phyloP scores from a whole-genome alignment of 805 yeast genomes.

The Maudiozyma barnettii region DNA sequence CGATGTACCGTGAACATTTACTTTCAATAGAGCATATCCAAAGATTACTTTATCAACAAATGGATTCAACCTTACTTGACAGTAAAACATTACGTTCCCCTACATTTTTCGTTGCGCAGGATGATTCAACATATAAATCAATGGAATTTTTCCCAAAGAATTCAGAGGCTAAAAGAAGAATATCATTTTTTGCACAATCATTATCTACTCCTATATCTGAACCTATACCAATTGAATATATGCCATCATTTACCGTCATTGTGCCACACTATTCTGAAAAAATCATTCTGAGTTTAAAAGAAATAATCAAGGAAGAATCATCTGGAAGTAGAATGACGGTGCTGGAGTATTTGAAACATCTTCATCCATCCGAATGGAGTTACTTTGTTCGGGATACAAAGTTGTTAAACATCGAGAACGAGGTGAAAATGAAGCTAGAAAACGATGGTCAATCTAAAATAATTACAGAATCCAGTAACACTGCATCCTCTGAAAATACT shows the following conservation, averaged over 20 bases:
- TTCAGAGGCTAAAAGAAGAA: slow-evolving; percentile 73
- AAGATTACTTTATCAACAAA: slow-evolving; percentile 50
- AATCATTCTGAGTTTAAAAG: slow-evolving; percentile 64
- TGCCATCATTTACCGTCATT: slow-evolving; percentile 77
- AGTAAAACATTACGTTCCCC: slow-evolving; percentile 54
- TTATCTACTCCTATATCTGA: slow-evolving; percentile 78
- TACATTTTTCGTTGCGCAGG: slow-evolving; percentile 69
- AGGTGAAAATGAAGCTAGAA: neutral
- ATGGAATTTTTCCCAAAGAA: slow-evolving; percentile 45
- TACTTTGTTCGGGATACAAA: slow-evolving; percentile 71
- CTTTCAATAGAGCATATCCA: slow-evolving; percentile 65
- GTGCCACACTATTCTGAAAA: slow-evolving; percentile 85
- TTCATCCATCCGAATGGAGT: slow-evolving; percentile 72
- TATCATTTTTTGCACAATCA: slow-evolving; percentile 85
- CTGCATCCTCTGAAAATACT: neutral
- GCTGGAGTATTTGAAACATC: slow-evolving; percentile 67
- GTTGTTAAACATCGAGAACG: slow-evolving; percentile 28
- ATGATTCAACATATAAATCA: slow-evolving; percentile 57
- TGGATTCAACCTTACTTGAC: slow-evolving; percentile 28
- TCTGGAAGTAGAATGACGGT: slow-evolving; percentile 52
- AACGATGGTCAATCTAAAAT: neutral
- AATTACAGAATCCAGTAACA: too few species aligned
- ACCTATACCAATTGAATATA: slow-evolving; percentile 50
- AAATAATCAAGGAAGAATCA: slow-evolving; percentile 63
- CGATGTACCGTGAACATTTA: slow-evolving; percentile 76